Base-by-base conservation (phyloP, 495 filamentous ascomycete species). In the Penicillium pulvis region DNA sequence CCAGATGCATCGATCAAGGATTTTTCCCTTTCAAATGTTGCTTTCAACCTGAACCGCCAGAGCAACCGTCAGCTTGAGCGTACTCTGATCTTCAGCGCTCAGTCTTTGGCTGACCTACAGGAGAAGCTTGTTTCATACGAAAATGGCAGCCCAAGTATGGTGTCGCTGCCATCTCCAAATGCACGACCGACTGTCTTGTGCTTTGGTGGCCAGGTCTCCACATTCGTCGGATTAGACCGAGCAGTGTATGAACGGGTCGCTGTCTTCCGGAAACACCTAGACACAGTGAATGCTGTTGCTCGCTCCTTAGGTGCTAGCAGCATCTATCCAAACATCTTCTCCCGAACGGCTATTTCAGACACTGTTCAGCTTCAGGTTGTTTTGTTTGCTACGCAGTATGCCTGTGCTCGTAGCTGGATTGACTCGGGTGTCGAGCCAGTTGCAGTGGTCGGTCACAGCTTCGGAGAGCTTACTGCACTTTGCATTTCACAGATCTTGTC, bases 181-280 rank as follows among this genome's bases (percentile, higher is more conserved):
- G 20, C 44, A 9, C 19, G 28, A 2, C 76, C 81, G 0, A 71
- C 83, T 1, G 61, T 86, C 3, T 62, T 86, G 0, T 82, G 79
- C 58, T 85, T 86, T 46, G 81, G 83, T 3, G 82, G 81, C 7
- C 83, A 86, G 56, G 63, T 75, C 0, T 79, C 77, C 0, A 75
- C 55, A 0, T 79, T 56, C 23, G 60, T 84, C 0, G 80, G 81
- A 0, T 55, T 85, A 0, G 66, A 78, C 45, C 57, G 64, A 8
- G 11, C 53, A 1, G 8, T 82, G 1, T 82, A 75, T 39, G 61
- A 80, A 1, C 46, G 55, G 0, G 53, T 71, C 1, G 57, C 52
- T 0, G 20, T 84, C 2, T 54, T 83, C 0, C 70, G 73, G 11
- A 58, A 51, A 0, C 60, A 85, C 59, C 59, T 87, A 2, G 42